Base-by-base conservation (phyloP, 2,329 filamentous ascomycete genomes). In the Colletotrichum eremochloae region DNA sequence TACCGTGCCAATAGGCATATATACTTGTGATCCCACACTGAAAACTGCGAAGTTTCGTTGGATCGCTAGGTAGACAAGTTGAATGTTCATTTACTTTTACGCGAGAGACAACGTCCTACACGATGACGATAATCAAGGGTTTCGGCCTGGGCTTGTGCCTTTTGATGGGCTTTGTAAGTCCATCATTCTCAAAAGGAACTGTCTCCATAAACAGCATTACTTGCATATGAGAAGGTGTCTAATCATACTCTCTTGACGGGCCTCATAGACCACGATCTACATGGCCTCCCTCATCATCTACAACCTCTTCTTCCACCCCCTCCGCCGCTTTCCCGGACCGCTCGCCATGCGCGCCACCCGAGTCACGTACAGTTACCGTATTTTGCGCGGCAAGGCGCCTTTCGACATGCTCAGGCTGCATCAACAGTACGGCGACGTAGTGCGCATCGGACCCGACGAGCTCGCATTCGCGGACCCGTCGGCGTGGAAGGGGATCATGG, bases 391-490 rank as follows among this genome's bases (percentile, higher is more conserved):
- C 2, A 71, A 44, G 0, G 36, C 62, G 36, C 38, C 71, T 11
- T 72, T 68, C 14, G 61, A 68, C 38, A 61, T 72, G 40, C 61
- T 63, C 5, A 56, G 61, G 14, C 46, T 75, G 14, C 84, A 85
- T 75, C 69, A 78, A 4, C 73, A 77, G 52, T 85, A 85, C 71
- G 86, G 86, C 12, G 79, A 80, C 1, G 80, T 87, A 1, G 85
- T 88, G 5, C 83, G 86, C 9, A 77, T 86, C 53, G 81, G 81
- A 7, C 85, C 86, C 1, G 80, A 85, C 67, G 84, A 87, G 71
- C 80, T 88, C 1, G 82, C 84, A 1, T 87, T 85, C 74, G 81
- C 78, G 44, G 75, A 79, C 33, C 76, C 78, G 6, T 69, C 78
- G 2, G 76, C 76, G 5, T 84, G 82, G 80, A 80, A 82, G 74